A percentile compares a stretch with the other conserved stretches of the same genome.
Evolutionary conservation across 208 protist genomes (phyloP).

Genomic region (Leishmania gerbilli): DNA sequence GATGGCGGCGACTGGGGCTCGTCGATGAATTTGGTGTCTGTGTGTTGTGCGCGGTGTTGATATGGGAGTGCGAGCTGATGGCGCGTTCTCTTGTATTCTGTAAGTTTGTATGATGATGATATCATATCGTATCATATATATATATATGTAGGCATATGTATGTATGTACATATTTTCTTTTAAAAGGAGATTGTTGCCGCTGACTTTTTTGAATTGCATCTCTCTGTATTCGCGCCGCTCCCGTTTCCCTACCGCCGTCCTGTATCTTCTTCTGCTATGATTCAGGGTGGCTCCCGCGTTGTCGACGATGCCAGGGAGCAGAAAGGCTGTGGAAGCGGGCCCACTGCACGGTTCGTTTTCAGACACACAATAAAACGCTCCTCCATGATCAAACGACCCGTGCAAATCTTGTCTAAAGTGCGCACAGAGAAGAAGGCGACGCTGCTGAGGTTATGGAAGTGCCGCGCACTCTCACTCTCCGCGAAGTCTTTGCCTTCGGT

Average conservation of each 20-base stretch:
- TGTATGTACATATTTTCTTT: neutral
- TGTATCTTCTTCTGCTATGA: neutral
- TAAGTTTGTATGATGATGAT: neutral
- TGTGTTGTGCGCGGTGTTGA: neutral
- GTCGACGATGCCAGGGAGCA: neutral
- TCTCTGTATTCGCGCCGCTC: neutral
- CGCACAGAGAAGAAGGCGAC: neutral
- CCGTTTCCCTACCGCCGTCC: neutral
- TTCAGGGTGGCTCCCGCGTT: neutral
- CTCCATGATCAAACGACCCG: neutral
- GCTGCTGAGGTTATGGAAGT: neutral
- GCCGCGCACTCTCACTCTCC: neutral
- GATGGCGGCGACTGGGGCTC: neutral
- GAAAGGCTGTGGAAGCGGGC: neutral
- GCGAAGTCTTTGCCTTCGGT: neutral
- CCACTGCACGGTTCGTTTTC: neutral
- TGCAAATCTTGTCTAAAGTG: neutral
- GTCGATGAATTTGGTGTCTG: neutral
- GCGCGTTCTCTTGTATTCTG: neutral
- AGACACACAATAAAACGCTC: neutral
- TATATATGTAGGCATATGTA: neutral
- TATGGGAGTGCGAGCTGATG: neutral
- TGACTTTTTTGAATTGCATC: neutral
- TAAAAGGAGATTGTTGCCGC: too few relatives aligned
- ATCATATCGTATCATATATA: neutral